Evolutionary conservation across 1,284 basidiomycete species (phyloP), one percentile per base, ranked within the genome.

Genomic region (Rhodotorula sp.): DNA sequence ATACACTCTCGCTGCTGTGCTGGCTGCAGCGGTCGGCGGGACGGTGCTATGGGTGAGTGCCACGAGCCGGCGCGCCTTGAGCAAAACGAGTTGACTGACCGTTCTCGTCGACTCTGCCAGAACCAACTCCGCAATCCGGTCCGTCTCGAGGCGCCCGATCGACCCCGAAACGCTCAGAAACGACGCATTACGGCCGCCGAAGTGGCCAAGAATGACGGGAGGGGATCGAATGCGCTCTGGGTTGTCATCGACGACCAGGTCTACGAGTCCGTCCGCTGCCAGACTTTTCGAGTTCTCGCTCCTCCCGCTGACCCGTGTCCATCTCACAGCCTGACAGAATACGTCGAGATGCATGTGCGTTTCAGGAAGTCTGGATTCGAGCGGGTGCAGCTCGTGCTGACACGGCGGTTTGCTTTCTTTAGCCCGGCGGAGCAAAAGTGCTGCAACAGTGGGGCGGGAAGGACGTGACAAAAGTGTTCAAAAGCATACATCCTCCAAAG

Each of bases 231-330:
- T 34, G 82, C 83, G 61, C 92, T 91, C 81, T 95, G 92, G 93
- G 89, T 95, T 72, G 88, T 95, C 76, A 90, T 94, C 72, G 84
- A 86, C 73, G 86, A 87, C 80, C 84, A 85, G 66, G 89, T 91
- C 28, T 92, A 90, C 81, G 90, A 91, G 71, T 69, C 2, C 56
- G 66, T 66, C 26, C 7, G 19, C 19, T 48, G 62, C 34, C 34
- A 56, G 14, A 16, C 56, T 18, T 1, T 16, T 50, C 48, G 7
- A 19, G 19, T 1, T 3, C 16, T 26, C 49, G 23, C 7, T 31
- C 2, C 45, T 58, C 28, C 28, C 19, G 34, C n/a, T 31, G 38
- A 54, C 43, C 19, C 4, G 1, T 4, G 28, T 26, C 47, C 14
- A 21, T 47, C 23, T 14, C 18, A 28, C 62, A 76, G 76, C 61